Evolutionary conservation across 1,139 yeast species (phyloP).

Genomic region (Magnusiomyces ingens): DNA sequence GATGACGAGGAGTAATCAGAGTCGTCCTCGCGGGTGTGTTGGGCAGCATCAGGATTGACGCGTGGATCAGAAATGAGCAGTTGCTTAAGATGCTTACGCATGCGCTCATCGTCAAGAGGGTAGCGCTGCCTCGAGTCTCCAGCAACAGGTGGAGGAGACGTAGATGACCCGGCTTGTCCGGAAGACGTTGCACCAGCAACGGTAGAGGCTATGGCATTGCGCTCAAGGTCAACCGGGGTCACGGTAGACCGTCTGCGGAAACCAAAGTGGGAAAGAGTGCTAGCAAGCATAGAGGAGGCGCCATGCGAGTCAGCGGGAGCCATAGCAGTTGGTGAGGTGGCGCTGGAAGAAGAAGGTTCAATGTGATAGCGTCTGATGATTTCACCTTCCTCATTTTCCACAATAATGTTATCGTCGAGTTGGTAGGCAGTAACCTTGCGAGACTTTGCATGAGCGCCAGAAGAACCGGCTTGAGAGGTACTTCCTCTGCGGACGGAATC

Average conservation of each 20-base stretch:
- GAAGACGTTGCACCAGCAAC: no score
- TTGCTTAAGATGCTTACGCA: constrained; percentile 6
- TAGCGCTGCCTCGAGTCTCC: neutral
- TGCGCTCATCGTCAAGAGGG: constrained; percentile 8
- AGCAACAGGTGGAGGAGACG: neutral
- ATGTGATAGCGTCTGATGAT: constrained; percentile 74
- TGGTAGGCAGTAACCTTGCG: constrained; percentile 48
- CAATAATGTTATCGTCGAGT: constrained; percentile 64
- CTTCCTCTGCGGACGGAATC: neutral
- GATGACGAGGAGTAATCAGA: neutral
- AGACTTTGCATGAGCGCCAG: constrained; percentile 3
- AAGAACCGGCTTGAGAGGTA: neutral
- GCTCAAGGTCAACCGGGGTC: constrained; percentile 4
- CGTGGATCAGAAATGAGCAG: constrained; percentile 1
- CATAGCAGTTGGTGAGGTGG: constrained; percentile 2
- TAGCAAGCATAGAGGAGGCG: constrained; percentile 17
- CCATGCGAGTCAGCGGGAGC: constrained; percentile 6
- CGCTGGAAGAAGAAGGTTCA: constrained; percentile 35
- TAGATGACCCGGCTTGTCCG: neutral
- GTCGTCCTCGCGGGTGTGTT: constrained; percentile 9
- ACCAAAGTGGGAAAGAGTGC: constrained; percentile 27
- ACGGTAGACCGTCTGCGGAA: constrained; percentile 3
- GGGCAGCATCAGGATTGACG: constrained; percentile 3
- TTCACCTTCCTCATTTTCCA: constrained; percentile 91
- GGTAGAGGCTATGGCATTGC: neutral